Percentiles rank a stretch among this genome's conserved stretches.
Conservation (phyloP, 768 basidiomycete species). For the Leccinum obscurum region DNA sequence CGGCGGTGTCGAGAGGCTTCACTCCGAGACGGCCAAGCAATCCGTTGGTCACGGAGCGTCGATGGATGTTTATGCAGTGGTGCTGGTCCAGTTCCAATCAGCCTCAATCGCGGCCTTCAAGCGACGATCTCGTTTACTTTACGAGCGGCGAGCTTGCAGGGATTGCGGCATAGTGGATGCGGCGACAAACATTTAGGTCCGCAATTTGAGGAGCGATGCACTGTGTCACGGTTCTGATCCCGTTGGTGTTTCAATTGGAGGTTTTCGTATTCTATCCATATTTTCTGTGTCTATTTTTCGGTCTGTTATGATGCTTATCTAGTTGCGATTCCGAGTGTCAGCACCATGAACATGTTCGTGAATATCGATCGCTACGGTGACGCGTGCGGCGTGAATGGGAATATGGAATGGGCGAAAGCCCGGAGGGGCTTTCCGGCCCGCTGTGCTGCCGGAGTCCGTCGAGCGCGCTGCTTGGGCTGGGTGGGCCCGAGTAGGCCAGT, state of each 20-base stretch:
- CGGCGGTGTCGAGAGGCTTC: slow-evolving; percentile 15
- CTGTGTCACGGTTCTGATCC: not conserved
- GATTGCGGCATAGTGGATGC: not conserved
- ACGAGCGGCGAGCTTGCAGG: slow-evolving; percentile 4
- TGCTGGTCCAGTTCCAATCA: slow-evolving; percentile 26
- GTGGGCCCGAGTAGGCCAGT: too few relatives aligned
- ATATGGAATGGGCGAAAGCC: too few relatives aligned
- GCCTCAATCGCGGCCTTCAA: slow-evolving; percentile 31
- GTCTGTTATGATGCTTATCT: not conserved
- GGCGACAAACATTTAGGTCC: not conserved
- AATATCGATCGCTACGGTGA: too few relatives aligned
- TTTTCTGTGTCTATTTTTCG: not conserved
- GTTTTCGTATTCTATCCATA: not conserved
- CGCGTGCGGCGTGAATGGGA: too few relatives aligned
- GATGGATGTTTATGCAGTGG: slow-evolving; percentile 12
- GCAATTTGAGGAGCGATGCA: not conserved
- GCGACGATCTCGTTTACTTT: slow-evolving; percentile 27
- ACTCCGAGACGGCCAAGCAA: slow-evolving; percentile 10
- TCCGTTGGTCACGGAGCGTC: slow-evolving; percentile 7
- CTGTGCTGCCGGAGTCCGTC: too few relatives aligned
- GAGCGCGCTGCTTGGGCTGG: too few relatives aligned
- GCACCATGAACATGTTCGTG: too few relatives aligned
- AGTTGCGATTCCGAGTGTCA: not conserved
- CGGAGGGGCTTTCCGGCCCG: too few relatives aligned
- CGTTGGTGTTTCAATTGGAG: not conserved